Evolutionary conservation across 371 early-diverging fungal genomes (phyloP).

Genomic region (Mortierella sp.): DNA sequence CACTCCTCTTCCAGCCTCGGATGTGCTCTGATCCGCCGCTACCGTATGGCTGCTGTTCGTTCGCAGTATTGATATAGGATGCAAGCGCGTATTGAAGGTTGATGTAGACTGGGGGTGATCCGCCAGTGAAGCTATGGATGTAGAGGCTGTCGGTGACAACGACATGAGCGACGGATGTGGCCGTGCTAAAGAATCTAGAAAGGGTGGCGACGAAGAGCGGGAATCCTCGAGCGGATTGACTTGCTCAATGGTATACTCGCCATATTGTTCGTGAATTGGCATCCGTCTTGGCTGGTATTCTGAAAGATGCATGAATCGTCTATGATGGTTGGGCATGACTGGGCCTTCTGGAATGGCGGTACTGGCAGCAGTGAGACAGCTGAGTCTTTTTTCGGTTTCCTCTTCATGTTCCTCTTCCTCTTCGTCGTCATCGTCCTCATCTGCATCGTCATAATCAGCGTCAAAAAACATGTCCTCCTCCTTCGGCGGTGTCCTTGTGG

Average conservation of each 20-base stretch:
- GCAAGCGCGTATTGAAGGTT: conserved; percentile 8
- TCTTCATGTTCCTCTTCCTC: conserved; percentile 14
- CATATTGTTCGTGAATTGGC: conserved; percentile 2
- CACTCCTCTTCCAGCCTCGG: no score
- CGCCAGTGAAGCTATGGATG: not conserved
- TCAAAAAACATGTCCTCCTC: conserved; percentile 4
- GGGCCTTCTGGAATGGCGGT: not conserved
- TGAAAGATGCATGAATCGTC: conserved; percentile 3
- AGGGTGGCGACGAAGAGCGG: not conserved
- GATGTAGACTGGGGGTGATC: conserved; percentile 22
- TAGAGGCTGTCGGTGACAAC: not conserved
- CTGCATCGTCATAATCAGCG: conserved; percentile 32
- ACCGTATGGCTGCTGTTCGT: no score
- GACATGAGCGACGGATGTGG: not conserved
- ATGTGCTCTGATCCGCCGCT: no score
- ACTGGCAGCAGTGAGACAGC: no score
- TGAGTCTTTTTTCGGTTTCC: not conserved
- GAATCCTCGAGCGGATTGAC: conserved; percentile 1
- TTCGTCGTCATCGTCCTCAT: conserved; percentile 26
- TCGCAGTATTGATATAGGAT: conserved; percentile 5
- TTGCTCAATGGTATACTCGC: conserved; percentile 13
- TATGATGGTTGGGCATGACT: not conserved
- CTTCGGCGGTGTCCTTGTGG: conserved; percentile 1
- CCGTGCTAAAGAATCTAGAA: not conserved
- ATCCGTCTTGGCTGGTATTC: not conserved